Conservation (phyloP, 768 basidiomycete genomes). For the Phaffia australis region DNA sequence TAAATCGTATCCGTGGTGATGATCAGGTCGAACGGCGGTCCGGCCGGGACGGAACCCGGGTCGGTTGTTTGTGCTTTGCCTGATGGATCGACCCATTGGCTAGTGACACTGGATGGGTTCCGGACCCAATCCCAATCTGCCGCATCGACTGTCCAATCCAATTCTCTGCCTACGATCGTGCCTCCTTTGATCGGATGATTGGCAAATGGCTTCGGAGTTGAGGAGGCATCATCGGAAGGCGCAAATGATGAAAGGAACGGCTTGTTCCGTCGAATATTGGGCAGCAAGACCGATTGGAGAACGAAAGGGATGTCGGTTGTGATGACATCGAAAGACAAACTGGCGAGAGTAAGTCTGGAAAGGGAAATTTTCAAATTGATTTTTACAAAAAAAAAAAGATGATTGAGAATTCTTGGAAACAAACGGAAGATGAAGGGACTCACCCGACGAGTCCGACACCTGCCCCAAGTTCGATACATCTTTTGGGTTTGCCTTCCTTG, state of each 20-base stretch:
- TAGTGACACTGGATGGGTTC: too few relatives aligned
- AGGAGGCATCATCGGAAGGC: conserved; percentile 35
- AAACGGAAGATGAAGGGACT: too few relatives aligned
- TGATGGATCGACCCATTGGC: too few relatives aligned
- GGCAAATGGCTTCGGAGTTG: conserved; percentile 15
- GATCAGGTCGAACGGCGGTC: conserved; percentile 63
- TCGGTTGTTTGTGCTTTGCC: too few relatives aligned
- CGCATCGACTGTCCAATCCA: conserved; percentile 53
- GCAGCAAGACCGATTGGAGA: conserved; percentile 51
- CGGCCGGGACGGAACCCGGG: neutral
- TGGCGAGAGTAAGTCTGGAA: conserved; percentile 48
- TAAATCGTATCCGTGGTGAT: conserved; percentile 78
- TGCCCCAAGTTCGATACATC: conserved; percentile 61
- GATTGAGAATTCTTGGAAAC: too few relatives aligned
- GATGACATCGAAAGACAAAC: conserved; percentile 61
- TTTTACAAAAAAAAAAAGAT: too few relatives aligned
- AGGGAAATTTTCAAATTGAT: too few relatives aligned
- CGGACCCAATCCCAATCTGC: conserved; percentile 50
- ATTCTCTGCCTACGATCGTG: conserved; percentile 39
- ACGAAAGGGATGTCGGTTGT: conserved; percentile 64
- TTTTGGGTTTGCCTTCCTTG: conserved; percentile 26
- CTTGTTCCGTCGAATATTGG: conserved; percentile 46
- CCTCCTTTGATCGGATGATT: conserved; percentile 22
- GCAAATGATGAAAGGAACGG: neutral
- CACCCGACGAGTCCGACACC: too few relatives aligned